A percentile compares a stretch with the other conserved stretches of the same genome.
Conservation (phyloP, 257 asterid species). For the Solanum paucissectum region DNA sequence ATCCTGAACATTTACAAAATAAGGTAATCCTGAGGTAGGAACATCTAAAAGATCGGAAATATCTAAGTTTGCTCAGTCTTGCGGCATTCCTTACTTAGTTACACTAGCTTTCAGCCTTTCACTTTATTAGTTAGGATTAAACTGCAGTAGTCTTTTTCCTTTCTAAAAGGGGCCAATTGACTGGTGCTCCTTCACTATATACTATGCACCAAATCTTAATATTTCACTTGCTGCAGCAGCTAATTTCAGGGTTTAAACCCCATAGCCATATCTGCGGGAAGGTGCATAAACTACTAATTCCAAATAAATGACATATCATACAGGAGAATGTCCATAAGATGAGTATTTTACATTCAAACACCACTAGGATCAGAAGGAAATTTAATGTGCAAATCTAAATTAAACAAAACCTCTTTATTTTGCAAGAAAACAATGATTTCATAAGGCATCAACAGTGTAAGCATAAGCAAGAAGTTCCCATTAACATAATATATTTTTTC, state of each 20-base stretch:
- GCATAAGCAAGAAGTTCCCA: not conserved
- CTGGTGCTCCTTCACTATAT: not conserved
- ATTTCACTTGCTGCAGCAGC: not conserved
- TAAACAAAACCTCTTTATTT: not conserved
- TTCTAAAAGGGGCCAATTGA: not conserved
- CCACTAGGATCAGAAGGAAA: not conserved
- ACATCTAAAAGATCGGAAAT: not conserved
- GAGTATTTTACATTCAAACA: not conserved
- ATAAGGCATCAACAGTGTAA: not conserved
- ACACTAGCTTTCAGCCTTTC: not conserved
- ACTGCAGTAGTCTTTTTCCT: not conserved
- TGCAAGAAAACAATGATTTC: not conserved
- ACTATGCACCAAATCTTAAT: not conserved
- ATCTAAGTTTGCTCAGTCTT: not conserved
- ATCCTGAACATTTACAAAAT: not conserved
- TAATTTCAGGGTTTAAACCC: not conserved
- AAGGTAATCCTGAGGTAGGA: not conserved
- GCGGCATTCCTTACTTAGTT: not conserved
- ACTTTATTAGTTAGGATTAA: not conserved
- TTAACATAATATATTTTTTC: not conserved
- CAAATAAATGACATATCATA: not conserved
- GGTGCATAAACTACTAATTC: not conserved
- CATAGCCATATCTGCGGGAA: not conserved
- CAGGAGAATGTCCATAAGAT: not conserved
- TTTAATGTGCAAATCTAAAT: not conserved